phyloP scores from a whole-genome alignment of 139 green algal genomes.

The Chlorella ohadii region DNA sequence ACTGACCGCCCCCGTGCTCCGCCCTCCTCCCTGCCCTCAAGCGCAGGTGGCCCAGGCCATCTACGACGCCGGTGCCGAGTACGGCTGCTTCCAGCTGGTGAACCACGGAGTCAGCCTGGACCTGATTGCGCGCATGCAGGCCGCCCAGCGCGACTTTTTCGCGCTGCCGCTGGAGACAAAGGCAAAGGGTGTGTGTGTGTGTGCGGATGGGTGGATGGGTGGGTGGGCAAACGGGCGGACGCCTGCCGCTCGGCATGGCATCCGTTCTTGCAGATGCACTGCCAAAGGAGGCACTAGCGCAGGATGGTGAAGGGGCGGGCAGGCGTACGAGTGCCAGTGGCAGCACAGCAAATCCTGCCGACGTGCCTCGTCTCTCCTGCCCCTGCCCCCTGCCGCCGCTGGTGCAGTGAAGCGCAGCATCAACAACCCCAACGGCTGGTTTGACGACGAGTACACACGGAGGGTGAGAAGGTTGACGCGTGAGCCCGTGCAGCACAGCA shows the following conservation, averaged over 20 bases:
- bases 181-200: background rate
- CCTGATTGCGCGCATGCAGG: constrained; percentile 20
- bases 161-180: constrained; percentile 23
- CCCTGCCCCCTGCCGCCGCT: no score
- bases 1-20: no score
- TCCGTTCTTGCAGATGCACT: no score
- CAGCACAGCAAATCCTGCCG: no score
- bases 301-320: no score
- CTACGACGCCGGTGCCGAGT: constrained; percentile 12
- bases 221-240: background rate
- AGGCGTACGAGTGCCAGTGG: no score
- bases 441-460: constrained; percentile 14
- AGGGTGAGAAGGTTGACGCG: background rate
- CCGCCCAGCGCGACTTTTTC: constrained; percentile 36
- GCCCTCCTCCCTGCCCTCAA: no score
- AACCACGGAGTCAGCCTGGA: constrained; percentile 45
- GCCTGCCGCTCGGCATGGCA: no score
- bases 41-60: constrained; percentile 5
- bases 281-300: no score
- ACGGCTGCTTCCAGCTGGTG: constrained; percentile 53
- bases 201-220: background rate
- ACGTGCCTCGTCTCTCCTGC: no score
- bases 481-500: background rate
- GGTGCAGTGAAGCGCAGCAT: background rate
- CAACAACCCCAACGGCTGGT: constrained; percentile 18